These are phyloP conservation scores for Penicillium corylophilum DNA, from an alignment of 2,329 filamentous ascomycete species.

Conservation along the genomic window DNA sequence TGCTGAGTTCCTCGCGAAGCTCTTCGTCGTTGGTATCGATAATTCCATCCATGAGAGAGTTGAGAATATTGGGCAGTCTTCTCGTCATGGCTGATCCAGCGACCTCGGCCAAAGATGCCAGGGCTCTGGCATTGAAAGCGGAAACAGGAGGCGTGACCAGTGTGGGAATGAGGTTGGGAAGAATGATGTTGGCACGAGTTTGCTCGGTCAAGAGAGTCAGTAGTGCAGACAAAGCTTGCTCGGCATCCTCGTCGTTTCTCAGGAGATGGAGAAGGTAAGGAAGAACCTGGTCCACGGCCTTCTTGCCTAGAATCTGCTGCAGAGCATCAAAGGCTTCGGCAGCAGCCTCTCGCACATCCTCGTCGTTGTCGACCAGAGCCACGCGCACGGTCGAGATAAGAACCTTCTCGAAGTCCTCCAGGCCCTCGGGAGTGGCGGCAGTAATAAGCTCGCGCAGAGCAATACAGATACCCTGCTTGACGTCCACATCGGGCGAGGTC, in stretches of 20 bases:
- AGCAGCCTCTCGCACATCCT: constrained; percentile 88
- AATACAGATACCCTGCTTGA: constrained; percentile 96
- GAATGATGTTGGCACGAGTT: constrained; percentile 90
- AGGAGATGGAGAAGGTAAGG: constrained; percentile 89
- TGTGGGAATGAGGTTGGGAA: constrained; percentile 93
- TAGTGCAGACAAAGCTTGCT: constrained; percentile 88
- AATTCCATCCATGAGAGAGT: constrained; percentile 90
- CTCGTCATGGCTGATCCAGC: constrained; percentile 88
- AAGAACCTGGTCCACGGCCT: constrained; percentile 89
- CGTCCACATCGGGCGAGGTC: constrained; percentile 83
- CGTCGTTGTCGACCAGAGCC: constrained; percentile 84
- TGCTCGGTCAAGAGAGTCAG: constrained; percentile 92
- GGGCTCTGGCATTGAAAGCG: constrained; percentile 88
- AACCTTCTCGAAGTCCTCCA: constrained; percentile 93
- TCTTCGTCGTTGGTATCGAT: constrained; percentile 70
- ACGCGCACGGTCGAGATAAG: constrained; percentile 92
- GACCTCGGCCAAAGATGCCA: constrained; percentile 90
- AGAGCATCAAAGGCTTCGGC: constrained; percentile 96
- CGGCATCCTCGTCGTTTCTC: constrained; percentile 78
- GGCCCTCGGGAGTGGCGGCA: constrained; percentile 80
- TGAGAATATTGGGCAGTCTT: constrained; percentile 84
- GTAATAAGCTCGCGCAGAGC: constrained; percentile 90
- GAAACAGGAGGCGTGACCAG: constrained; percentile 87
- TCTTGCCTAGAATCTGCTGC: constrained; percentile 91
- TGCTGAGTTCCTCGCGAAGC: constrained; percentile 70